Conservation (phyloP, 805 yeast genomes). For the Komagataella populi region DNA sequence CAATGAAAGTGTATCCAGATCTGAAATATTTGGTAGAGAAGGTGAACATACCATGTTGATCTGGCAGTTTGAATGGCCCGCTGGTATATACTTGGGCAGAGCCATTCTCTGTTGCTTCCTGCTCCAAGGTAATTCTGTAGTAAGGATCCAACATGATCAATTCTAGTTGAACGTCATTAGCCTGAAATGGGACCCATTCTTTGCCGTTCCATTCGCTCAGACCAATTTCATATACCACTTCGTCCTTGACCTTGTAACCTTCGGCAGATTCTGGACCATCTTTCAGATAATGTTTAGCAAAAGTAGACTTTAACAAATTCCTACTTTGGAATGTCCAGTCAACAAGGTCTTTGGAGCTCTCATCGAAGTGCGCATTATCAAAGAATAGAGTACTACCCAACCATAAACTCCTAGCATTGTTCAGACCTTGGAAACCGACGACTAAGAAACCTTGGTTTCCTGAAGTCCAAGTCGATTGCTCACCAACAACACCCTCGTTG, state of each 20-base stretch:
- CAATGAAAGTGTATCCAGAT: constrained; percentile 57
- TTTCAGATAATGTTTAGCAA: constrained; percentile 38
- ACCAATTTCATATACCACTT: constrained; percentile 40
- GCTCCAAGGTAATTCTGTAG: constrained; percentile 57
- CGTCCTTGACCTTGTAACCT: constrained; percentile 63
- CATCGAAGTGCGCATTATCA: constrained; percentile 15
- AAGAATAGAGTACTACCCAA: constrained; percentile 56
- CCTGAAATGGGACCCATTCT: constrained; percentile 59
- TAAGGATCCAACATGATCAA: constrained; percentile 91
- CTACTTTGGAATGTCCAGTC: constrained; percentile 67
- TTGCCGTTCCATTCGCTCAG: constrained; percentile 30
- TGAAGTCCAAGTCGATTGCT: constrained; percentile 52
- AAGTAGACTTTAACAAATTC: constrained; percentile 44
- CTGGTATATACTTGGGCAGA: constrained; percentile 37
- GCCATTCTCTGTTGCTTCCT: constrained; percentile 21
- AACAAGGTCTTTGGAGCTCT: constrained; percentile 18
- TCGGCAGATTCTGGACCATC: constrained; percentile 28
- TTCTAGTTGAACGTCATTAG: constrained; percentile 64
- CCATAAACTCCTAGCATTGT: constrained; percentile 74
- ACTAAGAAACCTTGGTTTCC: constrained; percentile 70
- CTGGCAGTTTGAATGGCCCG: constrained; percentile 61
- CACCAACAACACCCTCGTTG: constrained; percentile 23
- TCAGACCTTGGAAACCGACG: constrained; percentile 68
- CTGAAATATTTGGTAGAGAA: constrained; percentile 69
- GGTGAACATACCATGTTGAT: constrained; percentile 94